Base-by-base conservation (phyloP, 2,329 filamentous ascomycete genomes). In the Trichoderma gracile region DNA sequence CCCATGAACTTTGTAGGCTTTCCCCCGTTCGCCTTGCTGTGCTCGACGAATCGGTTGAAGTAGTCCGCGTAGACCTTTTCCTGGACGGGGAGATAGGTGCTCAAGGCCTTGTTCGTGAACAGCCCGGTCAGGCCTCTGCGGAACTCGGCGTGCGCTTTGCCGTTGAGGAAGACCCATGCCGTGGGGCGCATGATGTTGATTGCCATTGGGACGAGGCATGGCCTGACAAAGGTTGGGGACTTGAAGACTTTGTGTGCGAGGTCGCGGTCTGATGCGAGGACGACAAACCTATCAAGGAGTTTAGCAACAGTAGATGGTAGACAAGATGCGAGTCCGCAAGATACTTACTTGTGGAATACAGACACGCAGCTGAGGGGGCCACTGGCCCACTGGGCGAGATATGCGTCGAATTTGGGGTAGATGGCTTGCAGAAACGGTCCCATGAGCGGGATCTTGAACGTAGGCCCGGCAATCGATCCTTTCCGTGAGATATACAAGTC, bases 131-230 rank as follows among this genome's bases (percentile, higher is more conserved):
- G 25, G 4, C 58, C 58, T 62, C 40, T 45, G 10, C 47, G 47
- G 5, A 62, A 62, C 38, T 62, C 58, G 6, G 58, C 58, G 30
- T 61, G 58, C 5, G 58, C 33, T 43, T 53, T 62, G 30, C 58
- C 58, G 38, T 62, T 53, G n/a, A 54, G 49, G 10, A 62, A 62
- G n/a, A 62, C 58, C 58, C 58, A 62, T 46, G 58, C 58, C 8
- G 58, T 62, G n/a, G 58, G 58, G 21, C 58, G 58, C 58, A 62
- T 62, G 38, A 62, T 62, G 30, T 62, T 50, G 30, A 50, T 62
- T 10, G 58, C 58, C 58, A 62, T 62, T 2, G 58, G 58, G 12
- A 62, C 58, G 15, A 62, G 38, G 49, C 58, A 62, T 46, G 58
- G 58, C 17, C 47, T 62, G 3, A 50, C 52, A 25, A 33, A 62